Evolutionary conservation across 495 filamentous ascomycete species (phyloP), one percentile per base, ranked within the genome.

Genomic region (Neurospora sp.): DNA sequence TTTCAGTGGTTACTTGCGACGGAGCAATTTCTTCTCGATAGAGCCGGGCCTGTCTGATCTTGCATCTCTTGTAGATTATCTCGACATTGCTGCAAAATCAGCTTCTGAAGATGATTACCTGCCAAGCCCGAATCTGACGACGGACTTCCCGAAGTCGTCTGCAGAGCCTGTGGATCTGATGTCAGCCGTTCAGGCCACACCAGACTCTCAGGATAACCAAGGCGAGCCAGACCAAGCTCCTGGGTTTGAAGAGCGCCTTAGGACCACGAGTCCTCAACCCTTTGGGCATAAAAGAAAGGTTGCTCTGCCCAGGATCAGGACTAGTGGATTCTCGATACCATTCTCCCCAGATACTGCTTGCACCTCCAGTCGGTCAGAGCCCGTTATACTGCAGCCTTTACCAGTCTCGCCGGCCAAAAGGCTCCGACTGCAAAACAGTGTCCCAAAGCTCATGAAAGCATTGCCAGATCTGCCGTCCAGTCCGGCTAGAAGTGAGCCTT

Each of bases 391-490:
- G 5, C 80, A 83, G 40, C 84, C 83, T 18, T 80, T 83, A 48
- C 84, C 85, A 12, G 85, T 85, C 14, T 86, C 84, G 12, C 82
- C 85, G 40, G 81, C 77, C 61, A 79, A 82, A 41, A 79, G 83
- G 74, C 78, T 86, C 48, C 83, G 80, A 71, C 77, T 85, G 69
- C 85, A 85, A 74, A 84, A 84, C 73, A 87, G 85, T 72, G 79
- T 86, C 37, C 84, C 85, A 59, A 82, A 83, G 72, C 76, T 87
- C 45, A 86, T 87, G 84, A 86, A 87, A 73, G 81, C 83, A 39
- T 74, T 86, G 38, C 85, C 84, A n/a, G 78, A 83, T 27, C 42
- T 86, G 39, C 82, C 84, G 20, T 76, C 77, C 70, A 68, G 65
- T 22, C 59, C 73, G 6, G 53, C 40, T 37, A 69, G 72, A 40